Evolutionary conservation across 805 yeast species (phyloP), one percentile per base, ranked within the genome.

Genomic region (Saccharomycopsis olivae): DNA sequence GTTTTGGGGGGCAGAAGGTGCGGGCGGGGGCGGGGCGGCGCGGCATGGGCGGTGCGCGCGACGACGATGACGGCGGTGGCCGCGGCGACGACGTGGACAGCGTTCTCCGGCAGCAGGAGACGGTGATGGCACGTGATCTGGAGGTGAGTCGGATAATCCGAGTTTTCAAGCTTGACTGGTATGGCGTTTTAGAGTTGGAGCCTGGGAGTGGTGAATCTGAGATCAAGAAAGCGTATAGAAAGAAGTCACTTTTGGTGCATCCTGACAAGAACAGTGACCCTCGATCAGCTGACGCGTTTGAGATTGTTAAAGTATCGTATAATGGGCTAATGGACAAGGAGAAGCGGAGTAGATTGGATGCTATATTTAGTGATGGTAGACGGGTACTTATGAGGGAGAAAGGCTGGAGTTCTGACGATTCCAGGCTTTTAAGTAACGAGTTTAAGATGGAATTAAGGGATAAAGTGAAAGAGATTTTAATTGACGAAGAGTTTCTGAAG

Each of bases 221-320:
- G 36, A 65, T 76, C 40, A 68, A 65, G 47, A 69, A 62, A 43
- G 49, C 58, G 29, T 79, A 66, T 52, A 59, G 85, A 19, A 68
- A 66, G 55, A 76, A 73, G 52, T 75, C 86, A 2, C 57, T 79
- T 28, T 56, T 75, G 43, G 71, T 79, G 14, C 88, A 79, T 53
- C 88, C 88, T 0, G 88, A 79, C 52, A 77, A 75, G 51, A 65
- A 73, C 1, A 52, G 56, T 23, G 69, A 78, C 48, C 59, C 64
- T 0, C 57, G 64, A n/a, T 84, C 86, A 0, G 73, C 82, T 0
- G 66, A 59, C 24, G 86, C 86, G 2, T 79, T 79, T 54, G 79
- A 75, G 50, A 41, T 62, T 27, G 55, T 79, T 38, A 74, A 75
- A 47, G 70, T 68, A 45, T 76, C 86, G 0, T 71, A 74, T 38